These are phyloP conservation scores for Colletotrichum euphorbiae DNA, from an alignment of 2,329 filamentous ascomycete species.

Conservation along the genomic window DNA sequence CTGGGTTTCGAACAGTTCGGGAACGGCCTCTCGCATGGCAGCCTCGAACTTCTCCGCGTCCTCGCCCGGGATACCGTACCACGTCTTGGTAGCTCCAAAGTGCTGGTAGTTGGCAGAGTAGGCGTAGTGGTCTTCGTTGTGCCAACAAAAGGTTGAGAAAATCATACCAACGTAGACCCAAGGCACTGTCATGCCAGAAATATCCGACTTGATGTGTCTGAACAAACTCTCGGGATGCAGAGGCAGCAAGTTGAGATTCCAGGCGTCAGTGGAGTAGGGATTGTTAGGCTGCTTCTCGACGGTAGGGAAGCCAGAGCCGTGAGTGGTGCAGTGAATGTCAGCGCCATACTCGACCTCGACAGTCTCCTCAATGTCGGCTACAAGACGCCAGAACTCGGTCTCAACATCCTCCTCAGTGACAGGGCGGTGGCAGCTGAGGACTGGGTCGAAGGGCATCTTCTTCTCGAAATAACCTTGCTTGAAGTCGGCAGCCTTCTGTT, in stretches of 20 bases:
- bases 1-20: conserved; percentile 96
- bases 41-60: conserved; percentile 95
- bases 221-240: conserved; percentile 93
- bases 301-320: conserved; percentile 96
- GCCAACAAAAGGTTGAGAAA: conserved; percentile 99
- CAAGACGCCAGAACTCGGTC: conserved; percentile 94
- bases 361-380: conserved; percentile 92
- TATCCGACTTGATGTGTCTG: conserved; percentile 96
- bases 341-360: conserved; percentile 98
- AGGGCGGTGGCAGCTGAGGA: conserved; percentile 81
- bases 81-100: conserved; percentile 97
- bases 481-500: conserved; percentile 95
- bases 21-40: conserved; percentile 94
- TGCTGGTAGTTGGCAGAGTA: conserved; percentile 99
- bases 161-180: conserved; percentile 99
- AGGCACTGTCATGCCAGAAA: conserved; percentile 98
- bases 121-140: conserved; percentile 97
- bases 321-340: conserved; percentile 97
- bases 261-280: conserved; percentile 87
- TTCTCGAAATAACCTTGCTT: conserved; percentile 93
- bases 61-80: conserved; percentile 96
- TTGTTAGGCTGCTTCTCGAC: conserved; percentile 91
- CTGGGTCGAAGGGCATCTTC: conserved; percentile 88
- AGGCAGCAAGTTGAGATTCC: conserved; percentile 95
- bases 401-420: conserved; percentile 97